Evolutionary conservation across 1,139 yeast genomes (phyloP).

Genomic region (Pichia sp.): DNA sequence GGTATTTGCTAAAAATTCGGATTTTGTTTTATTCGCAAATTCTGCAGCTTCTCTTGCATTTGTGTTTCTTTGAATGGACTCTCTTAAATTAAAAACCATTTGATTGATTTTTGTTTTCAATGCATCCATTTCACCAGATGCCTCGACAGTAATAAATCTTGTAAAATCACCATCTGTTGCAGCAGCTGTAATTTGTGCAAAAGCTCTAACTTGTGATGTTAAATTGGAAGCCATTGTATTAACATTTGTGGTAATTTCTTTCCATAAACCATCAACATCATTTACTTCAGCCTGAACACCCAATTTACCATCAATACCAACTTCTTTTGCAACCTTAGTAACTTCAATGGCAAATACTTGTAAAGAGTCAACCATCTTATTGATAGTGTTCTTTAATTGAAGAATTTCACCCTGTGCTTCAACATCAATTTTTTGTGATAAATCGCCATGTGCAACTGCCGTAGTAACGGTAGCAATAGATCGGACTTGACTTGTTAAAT

Average conservation of each 20-base stretch:
- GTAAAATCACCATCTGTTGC: constrained; percentile 94
- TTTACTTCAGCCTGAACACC: constrained; percentile 90
- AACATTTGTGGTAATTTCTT: constrained; percentile 86
- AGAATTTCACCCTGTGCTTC: constrained; percentile 85
- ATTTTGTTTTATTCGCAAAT: constrained; percentile 82
- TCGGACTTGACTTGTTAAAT: constrained; percentile 82
- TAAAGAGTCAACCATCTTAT: constrained; percentile 87
- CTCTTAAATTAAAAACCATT: constrained; percentile 83
- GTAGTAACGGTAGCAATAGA: constrained; percentile 88
- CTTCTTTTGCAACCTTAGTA: constrained; percentile 84
- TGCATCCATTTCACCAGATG: constrained; percentile 91
- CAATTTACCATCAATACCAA: constrained; percentile 85
- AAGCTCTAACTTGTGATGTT: constrained; percentile 88
- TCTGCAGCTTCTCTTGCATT: constrained; percentile 94
- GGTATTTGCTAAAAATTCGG: constrained; percentile 85
- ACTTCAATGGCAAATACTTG: constrained; percentile 86
- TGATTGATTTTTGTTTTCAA: constrained; percentile 84
- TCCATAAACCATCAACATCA: constrained; percentile 90
- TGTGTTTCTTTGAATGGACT: constrained; percentile 83
- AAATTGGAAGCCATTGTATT: constrained; percentile 89
- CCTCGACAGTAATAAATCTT: constrained; percentile 83
- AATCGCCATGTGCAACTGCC: constrained; percentile 87
- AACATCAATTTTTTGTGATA: constrained; percentile 80
- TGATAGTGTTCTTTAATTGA: constrained; percentile 72
- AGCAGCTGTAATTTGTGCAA: constrained; percentile 89